A percentile compares a stretch with the other conserved stretches of the same genome.
These are phyloP conservation scores for Clavispora vitiphila DNA, from an alignment of 805 yeast species.

Conservation along the genomic window DNA sequence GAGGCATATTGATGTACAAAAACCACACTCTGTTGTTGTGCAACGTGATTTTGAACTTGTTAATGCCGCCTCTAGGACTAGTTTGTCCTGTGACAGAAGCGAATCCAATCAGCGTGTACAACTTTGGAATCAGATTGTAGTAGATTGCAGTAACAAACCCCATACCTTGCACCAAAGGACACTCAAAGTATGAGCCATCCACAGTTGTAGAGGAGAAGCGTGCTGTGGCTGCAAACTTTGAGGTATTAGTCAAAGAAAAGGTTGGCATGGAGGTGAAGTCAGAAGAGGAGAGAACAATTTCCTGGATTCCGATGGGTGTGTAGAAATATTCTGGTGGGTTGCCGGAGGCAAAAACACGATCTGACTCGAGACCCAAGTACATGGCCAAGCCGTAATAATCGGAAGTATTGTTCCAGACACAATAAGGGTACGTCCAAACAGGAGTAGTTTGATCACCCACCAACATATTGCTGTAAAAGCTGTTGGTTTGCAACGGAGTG, in stretches of 20 bases:
- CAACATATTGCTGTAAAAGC: conserved; percentile 65
- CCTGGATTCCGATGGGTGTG: conserved; percentile 54
- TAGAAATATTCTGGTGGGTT: conserved; percentile 33
- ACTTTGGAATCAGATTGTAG: conserved; percentile 48
- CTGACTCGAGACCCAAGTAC: conserved; percentile 46
- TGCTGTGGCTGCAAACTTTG: neutral
- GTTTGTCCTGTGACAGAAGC: neutral
- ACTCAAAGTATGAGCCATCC: conserved; percentile 31
- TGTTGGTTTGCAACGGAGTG: conserved; percentile 62
- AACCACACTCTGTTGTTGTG: conserved; percentile 45
- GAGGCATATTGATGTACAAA: conserved; percentile 38
- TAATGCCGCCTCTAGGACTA: neutral
- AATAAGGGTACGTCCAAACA: conserved; percentile 65
- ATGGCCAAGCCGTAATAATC: conserved; percentile 55
- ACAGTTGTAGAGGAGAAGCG: conserved; percentile 20
- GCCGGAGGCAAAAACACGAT: conserved; percentile 34
- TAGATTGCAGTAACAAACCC: conserved; percentile 52
- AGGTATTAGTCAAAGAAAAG: conserved; percentile 8
- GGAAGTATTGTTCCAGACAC: conserved; percentile 48
- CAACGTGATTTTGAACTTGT: conserved; percentile 36
- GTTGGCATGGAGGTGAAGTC: conserved; percentile 37
- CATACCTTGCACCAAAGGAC: conserved; percentile 58
- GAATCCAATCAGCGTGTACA: conserved; percentile 14
- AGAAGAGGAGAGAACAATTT: conserved; percentile 52
- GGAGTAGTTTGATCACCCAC: conserved; percentile 50